Evolutionary conservation across 2,329 filamentous ascomycete species (phyloP).

Genomic region (Stagonosporopsis tanaceti): DNA sequence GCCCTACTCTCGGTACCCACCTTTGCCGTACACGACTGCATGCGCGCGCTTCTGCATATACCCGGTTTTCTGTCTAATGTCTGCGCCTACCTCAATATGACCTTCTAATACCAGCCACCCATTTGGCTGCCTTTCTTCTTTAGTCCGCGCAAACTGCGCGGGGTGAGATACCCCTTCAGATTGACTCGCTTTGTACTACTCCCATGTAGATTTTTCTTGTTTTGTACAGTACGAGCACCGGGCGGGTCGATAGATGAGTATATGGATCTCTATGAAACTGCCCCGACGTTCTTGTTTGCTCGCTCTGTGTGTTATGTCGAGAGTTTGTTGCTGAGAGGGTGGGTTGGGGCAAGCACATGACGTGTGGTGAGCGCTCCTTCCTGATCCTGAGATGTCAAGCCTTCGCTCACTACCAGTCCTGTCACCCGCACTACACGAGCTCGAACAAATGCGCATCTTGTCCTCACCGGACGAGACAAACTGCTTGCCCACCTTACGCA

Average conservation of each 20-base stretch:
- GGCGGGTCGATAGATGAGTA: slow-evolving; percentile 27
- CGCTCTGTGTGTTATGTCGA: background rate
- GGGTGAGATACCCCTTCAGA: slow-evolving; percentile 26
- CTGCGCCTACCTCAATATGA: slow-evolving; percentile 26
- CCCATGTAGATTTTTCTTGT: slow-evolving; percentile 20
- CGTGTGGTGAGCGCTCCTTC: background rate
- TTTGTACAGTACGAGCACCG: slow-evolving; percentile 22
- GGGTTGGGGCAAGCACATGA: background rate
- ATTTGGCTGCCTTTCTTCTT: slow-evolving; percentile 17
- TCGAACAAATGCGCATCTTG: background rate
- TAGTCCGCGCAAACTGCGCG: slow-evolving; percentile 15
- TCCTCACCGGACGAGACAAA: background rate
- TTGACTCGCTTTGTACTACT: slow-evolving; percentile 22
- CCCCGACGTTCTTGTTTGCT: background rate
- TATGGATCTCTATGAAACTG: slow-evolving; percentile 33
- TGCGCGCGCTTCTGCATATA: slow-evolving; percentile 49
- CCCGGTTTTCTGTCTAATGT: slow-evolving; percentile 43
- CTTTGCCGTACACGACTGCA: slow-evolving; percentile 45
- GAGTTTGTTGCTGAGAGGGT: background rate
- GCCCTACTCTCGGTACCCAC: slow-evolving; percentile 8
- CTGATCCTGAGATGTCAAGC: background rate
- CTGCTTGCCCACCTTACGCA: background rate
- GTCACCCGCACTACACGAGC: background rate
- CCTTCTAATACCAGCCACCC: slow-evolving; percentile 33
- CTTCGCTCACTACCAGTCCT: background rate